Base-by-base conservation (phyloP, 768 basidiomycete genomes). In the Auriscalpium vulgare region DNA sequence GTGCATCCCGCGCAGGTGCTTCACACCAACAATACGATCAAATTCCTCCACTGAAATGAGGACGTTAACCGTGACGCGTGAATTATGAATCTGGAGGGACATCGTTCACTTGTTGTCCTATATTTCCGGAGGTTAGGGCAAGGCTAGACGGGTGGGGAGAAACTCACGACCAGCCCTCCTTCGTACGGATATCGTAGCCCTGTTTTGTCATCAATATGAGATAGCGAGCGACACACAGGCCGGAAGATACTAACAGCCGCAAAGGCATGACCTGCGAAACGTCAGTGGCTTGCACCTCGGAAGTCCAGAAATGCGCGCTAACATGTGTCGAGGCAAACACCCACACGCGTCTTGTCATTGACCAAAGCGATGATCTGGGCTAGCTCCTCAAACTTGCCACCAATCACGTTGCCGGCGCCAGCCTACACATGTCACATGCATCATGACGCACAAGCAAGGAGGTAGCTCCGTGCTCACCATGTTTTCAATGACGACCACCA, bases 281-380 rank as follows among this genome's bases (percentile, higher is more conserved):
- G 13, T 8, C n/a, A 57, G 10, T 46, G 19, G 34, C 13, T 10
- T 34, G 29, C 14, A 43, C 21, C 17, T 13, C 37, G 19, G 47
- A 3, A 23, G 35, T 3, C 29, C 29, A 29, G 29, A 13, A 45
- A 36, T 17, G 5, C 68, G 74, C 14, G 36, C 52, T 50, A 62
- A 85, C 91, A 94, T 0, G 92, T 93, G 69, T 95, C 91, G 44
- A 95, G 71, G 67, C 91, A 94, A 5, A 93, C 85, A 0, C 89
- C 87, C 2, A 94, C 81, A 47, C 91, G 69, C 0, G 71, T 71
- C 68, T 92, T 92, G 64, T 92, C 82, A 4, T 84, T 74, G 1
- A 94, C 86, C 19, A 73, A 72, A 0, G 73, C 65, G 46, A 95
- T 93, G 49, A 94, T 91, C 2, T 71, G 73, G 0, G 75, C 78